Evolutionary conservation across 2,329 filamentous ascomycete species (phyloP).

Genomic region (Aspergillus sp.): DNA sequence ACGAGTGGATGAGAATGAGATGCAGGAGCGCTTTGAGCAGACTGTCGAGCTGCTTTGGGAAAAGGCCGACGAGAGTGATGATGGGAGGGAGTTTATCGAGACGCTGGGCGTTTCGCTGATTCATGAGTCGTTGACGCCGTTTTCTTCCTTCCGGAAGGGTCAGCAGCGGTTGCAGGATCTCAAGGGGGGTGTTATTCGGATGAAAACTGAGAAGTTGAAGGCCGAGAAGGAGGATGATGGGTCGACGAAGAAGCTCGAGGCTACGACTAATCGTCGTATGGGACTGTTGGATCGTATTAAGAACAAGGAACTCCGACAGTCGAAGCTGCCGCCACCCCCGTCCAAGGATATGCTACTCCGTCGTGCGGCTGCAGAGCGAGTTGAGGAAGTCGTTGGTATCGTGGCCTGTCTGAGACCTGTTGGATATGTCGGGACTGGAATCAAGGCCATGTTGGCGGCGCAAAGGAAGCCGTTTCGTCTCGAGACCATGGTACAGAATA

Average conservation of each 20-base stretch:
- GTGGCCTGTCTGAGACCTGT: constrained; percentile 56
- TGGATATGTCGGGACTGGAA: constrained; percentile 26
- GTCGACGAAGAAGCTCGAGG: constrained; percentile 20
- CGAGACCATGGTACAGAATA: constrained; percentile 57
- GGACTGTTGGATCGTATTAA: constrained; percentile 72
- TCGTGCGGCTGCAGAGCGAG: constrained; percentile 61
- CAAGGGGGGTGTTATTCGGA: constrained; percentile 32
- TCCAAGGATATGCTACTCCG: constrained; percentile 56
- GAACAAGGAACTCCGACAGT: constrained; percentile 57
- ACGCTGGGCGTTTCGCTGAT: constrained; percentile 29
- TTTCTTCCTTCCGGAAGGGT: constrained; percentile 32
- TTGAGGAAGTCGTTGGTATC: constrained; percentile 63
- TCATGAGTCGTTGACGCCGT: constrained; percentile 31
- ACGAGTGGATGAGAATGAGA: constrained; percentile 34
- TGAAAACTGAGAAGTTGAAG: constrained; percentile 30
- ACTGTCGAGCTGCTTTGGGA: constrained; percentile 44
- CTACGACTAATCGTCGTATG: constrained; percentile 42
- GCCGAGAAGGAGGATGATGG: constrained; percentile 12
- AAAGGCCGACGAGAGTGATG: constrained; percentile 27
- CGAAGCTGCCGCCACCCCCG: constrained; percentile 40
- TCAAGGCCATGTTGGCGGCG: constrained; percentile 26
- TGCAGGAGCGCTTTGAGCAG: constrained; percentile 48
- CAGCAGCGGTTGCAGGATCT: constrained; percentile 38
- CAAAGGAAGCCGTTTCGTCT: constrained; percentile 63
- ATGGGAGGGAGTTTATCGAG: constrained; percentile 29